phyloP scores from a whole-genome alignment of 2,329 filamentous ascomycete species.

The Penicillium hesseltinei region DNA sequence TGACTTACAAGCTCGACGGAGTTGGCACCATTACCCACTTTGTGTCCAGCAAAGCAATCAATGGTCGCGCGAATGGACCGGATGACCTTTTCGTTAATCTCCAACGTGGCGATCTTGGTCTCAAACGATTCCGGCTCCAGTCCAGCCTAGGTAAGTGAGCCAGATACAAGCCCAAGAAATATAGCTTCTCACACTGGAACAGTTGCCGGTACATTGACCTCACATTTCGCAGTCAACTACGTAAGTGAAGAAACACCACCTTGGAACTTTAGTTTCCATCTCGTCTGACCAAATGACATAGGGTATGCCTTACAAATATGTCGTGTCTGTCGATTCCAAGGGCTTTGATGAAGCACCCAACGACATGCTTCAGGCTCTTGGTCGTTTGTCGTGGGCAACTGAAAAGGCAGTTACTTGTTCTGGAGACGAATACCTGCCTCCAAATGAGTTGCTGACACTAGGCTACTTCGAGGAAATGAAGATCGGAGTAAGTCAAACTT shows the following conservation, averaged over 20 bases:
- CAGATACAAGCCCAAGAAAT: too few species aligned
- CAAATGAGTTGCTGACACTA: conserved; percentile 57
- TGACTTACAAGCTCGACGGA: conserved; percentile 33
- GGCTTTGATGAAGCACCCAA: conserved; percentile 44
- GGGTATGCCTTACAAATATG: conserved; percentile 61
- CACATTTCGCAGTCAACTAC: conserved; percentile 52
- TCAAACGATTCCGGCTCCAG: conserved; percentile 44
- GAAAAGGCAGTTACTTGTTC: conserved; percentile 36
- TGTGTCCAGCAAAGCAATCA: conserved; percentile 55
- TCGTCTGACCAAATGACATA: conserved; percentile 17
- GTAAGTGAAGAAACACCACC: conserved; percentile 27
- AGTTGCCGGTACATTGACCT: conserved; percentile 42
- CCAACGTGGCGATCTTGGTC: conserved; percentile 45
- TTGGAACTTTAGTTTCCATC: background rate
- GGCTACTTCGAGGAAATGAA: conserved; percentile 57
- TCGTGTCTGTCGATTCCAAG: conserved; percentile 49
- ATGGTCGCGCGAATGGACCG: conserved; percentile 54
- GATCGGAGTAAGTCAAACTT: conserved; percentile 44
- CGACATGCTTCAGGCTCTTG: conserved; percentile 47
- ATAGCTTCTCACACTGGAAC: background rate
- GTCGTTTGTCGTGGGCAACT: conserved; percentile 55
- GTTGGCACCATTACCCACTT: conserved; percentile 56
- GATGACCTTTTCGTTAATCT: conserved; percentile 59
- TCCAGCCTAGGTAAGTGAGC: conserved; percentile 34
- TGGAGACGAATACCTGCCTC: conserved; percentile 34